Evolutionary conservation across 768 basidiomycete genomes (phyloP).

Genomic region (Pleurotus djamor): DNA sequence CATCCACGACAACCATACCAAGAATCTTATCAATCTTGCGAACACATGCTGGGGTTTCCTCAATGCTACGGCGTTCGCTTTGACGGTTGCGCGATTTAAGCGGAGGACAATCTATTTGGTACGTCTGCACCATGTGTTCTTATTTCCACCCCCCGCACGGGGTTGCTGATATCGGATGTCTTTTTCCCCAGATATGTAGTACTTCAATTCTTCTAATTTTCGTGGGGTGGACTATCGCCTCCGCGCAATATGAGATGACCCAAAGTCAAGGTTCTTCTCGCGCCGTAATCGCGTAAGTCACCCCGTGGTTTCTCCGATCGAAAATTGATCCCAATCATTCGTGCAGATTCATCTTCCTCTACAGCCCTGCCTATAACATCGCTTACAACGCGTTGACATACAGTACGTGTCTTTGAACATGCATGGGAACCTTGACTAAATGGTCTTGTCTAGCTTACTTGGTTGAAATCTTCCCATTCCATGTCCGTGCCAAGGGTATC

Average conservation of each 20-base stretch:
- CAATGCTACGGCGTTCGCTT: conserved; percentile 49
- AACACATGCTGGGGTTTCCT: conserved; percentile 54
- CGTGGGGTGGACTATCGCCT: conserved; percentile 54
- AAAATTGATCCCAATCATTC: neutral
- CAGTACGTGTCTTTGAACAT: conserved; percentile 25
- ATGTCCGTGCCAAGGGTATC: conserved; percentile 60
- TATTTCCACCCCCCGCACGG: neutral
- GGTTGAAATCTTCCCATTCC: conserved; percentile 69
- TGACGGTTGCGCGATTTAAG: conserved; percentile 44
- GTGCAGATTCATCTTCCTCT: conserved; percentile 52
- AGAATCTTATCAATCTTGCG: conserved; percentile 57
- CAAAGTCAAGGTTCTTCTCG: conserved; percentile 40
- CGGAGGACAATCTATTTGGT: conserved; percentile 51
- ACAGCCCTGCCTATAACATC: conserved; percentile 54
- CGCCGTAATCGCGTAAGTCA: conserved; percentile 45
- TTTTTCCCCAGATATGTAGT: conserved; percentile 35
- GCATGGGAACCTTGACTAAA: neutral
- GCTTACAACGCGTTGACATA: conserved; percentile 58
- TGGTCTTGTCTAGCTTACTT: conserved; percentile 43
- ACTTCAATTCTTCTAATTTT: conserved; percentile 43
- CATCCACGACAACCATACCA: conserved; percentile 43
- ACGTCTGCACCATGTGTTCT: conserved; percentile 10
- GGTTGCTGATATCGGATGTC: neutral
- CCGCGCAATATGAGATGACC: conserved; percentile 41
- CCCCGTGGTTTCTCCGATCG: neutral